Evolutionary conservation across 305 asterid species (phyloP).

Genomic region (Fraxinus sp.): DNA sequence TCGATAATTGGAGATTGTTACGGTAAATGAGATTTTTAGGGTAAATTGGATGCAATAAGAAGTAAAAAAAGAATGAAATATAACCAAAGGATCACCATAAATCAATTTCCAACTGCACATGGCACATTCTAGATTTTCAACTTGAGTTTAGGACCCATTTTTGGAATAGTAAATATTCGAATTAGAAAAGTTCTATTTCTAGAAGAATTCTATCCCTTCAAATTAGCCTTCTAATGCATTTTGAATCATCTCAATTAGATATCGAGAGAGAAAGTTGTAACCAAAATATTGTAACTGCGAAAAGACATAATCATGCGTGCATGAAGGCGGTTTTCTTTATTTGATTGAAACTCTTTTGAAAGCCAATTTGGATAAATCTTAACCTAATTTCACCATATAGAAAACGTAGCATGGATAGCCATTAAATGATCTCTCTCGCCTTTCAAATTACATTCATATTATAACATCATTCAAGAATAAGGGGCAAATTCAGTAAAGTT

Average conservation of each 20-base stretch:
- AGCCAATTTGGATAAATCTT: background rate
- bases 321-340: too few species aligned
- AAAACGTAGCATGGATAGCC: too few species aligned
- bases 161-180: background rate
- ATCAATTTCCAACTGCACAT: background rate
- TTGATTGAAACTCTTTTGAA: background rate
- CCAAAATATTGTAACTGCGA: background rate
- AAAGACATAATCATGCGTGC: background rate
- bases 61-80: background rate
- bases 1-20: background rate
- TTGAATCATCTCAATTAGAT: too few species aligned
- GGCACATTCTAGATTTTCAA: background rate
- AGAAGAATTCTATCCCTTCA: background rate
- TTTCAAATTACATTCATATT: background rate
- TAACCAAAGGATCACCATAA: too few species aligned
- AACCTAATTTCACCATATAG: background rate
- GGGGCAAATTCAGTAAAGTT: background rate
- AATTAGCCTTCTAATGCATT: background rate
- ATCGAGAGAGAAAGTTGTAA: too few species aligned
- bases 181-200: background rate
- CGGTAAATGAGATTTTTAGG: too few species aligned
- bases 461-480: too few species aligned
- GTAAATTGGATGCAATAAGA: background rate
- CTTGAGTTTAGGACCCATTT: background rate
- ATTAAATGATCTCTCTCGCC: background rate